Percentiles rank a stretch among this genome's conserved stretches.
Evolutionary conservation across 495 filamentous ascomycete genomes (phyloP).

Genomic region (Clavariopsis aquatica): DNA sequence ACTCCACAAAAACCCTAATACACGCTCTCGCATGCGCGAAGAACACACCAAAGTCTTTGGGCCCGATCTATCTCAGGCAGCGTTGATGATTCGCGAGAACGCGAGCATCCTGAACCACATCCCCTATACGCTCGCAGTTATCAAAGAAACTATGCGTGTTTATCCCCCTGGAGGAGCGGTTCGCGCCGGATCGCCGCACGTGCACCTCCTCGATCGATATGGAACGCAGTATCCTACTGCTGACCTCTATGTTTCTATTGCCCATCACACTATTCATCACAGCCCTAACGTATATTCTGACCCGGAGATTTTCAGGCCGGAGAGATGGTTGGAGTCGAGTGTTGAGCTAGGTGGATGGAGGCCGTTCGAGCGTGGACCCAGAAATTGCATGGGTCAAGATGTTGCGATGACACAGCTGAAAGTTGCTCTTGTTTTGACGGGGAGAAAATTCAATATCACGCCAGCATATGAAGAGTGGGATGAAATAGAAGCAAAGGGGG

Average conservation of each 20-base stretch:
- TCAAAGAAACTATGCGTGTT: slow-evolving; percentile 20
- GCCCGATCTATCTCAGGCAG: neutral
- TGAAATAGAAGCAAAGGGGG: neutral
- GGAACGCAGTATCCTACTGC: slow-evolving; percentile 36
- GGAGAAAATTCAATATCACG: slow-evolving; percentile 51
- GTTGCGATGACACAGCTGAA: slow-evolving; percentile 31
- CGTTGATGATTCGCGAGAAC: slow-evolving; percentile 2
- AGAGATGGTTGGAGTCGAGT: slow-evolving; percentile 1
- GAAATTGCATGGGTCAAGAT: slow-evolving; percentile 58
- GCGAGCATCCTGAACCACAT: neutral
- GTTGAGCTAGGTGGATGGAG: neutral
- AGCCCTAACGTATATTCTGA: neutral
- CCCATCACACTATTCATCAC: slow-evolving; percentile 27
- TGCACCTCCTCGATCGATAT: slow-evolving; percentile 27
- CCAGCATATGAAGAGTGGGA: slow-evolving; percentile 20
- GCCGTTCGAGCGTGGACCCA: slow-evolving; percentile 44
- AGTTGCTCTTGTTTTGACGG: slow-evolving; percentile 49
- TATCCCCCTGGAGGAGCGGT: slow-evolving; percentile 4
- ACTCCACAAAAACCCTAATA: slow-evolving; percentile 49
- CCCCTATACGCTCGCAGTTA: slow-evolving; percentile 8
- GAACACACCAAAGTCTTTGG: slow-evolving; percentile 8
- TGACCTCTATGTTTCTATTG: slow-evolving; percentile 13
- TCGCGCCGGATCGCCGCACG: slow-evolving; percentile 22
- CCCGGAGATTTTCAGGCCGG: slow-evolving; percentile 9
- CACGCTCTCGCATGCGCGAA: slow-evolving; percentile 3